Evolutionary conservation across 305 asterid species (phyloP).

Genomic region (Solanum hybrid): DNA sequence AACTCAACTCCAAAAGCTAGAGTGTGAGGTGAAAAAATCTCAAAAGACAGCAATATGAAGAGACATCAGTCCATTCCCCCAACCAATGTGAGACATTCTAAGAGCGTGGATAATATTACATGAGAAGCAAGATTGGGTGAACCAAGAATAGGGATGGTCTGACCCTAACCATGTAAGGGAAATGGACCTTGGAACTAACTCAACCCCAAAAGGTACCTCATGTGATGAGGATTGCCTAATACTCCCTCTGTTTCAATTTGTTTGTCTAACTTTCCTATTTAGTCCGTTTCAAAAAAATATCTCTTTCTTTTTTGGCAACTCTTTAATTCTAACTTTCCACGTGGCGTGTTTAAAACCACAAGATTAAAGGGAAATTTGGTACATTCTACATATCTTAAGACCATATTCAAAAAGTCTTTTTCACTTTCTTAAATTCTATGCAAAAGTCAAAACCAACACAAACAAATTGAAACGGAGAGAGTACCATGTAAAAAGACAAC

Average conservation of each 20-base stretch:
- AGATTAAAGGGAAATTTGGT: neutral
- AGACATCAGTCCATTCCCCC: neutral
- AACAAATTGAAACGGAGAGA: neutral
- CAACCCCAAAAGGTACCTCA: neutral
- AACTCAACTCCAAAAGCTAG: neutral
- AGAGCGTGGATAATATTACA: neutral
- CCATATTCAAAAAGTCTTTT: neutral
- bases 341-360: neutral
- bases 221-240: neutral
- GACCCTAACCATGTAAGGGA: neutral
- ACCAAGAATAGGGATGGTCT: neutral
- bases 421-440: neutral
- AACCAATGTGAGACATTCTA: neutral
- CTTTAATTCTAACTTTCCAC: neutral
- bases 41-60: neutral
- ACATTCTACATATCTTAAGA: neutral
- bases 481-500: neutral
- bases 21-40: neutral
- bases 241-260: neutral
- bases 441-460: neutral
- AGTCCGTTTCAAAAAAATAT: neutral
- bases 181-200: neutral
- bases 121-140: neutral
- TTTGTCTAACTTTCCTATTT: neutral
- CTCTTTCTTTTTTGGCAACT: neutral